Conservation (phyloP, 1,139 yeast genomes). For the Debaryomyces sp. region DNA sequence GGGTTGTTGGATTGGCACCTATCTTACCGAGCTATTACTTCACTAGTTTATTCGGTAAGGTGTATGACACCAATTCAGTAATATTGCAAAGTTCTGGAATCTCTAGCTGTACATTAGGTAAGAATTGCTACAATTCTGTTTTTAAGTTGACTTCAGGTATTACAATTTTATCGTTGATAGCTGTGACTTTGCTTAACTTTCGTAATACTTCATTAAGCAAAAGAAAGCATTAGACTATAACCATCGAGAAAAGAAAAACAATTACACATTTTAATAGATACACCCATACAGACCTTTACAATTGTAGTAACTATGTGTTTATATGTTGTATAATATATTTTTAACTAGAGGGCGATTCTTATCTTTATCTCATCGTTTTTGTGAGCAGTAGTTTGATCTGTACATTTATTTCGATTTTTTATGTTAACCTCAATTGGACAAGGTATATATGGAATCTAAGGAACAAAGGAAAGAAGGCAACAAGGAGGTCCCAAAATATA, state of each 20-base stretch:
- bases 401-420: not conserved
- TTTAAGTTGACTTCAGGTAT: slow-evolving; percentile 39
- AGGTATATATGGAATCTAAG: not conserved
- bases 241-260: not conserved
- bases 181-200: slow-evolving; percentile 30
- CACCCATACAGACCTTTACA: not conserved
- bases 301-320: not conserved
- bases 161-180: slow-evolving; percentile 24
- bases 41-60: slow-evolving; percentile 53
- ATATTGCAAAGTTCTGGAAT: slow-evolving; percentile 17
- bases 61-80: slow-evolving; percentile 49
- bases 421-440: not conserved
- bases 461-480: not conserved
- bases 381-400: not conserved
- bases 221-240: not conserved
- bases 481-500: slow-evolving; percentile 1
- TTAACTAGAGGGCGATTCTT: not conserved
- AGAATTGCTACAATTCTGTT: slow-evolving; percentile 45
- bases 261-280: not conserved
- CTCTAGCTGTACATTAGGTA: slow-evolving; percentile 39
- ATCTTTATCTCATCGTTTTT: not conserved
- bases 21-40: slow-evolving; percentile 53
- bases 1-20: slow-evolving; percentile 56
- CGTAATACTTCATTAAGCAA: not conserved
- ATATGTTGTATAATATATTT: not conserved